Evolutionary conservation across 2,329 filamentous ascomycete genomes (phyloP).

Genomic region (Penicillium sp.): DNA sequence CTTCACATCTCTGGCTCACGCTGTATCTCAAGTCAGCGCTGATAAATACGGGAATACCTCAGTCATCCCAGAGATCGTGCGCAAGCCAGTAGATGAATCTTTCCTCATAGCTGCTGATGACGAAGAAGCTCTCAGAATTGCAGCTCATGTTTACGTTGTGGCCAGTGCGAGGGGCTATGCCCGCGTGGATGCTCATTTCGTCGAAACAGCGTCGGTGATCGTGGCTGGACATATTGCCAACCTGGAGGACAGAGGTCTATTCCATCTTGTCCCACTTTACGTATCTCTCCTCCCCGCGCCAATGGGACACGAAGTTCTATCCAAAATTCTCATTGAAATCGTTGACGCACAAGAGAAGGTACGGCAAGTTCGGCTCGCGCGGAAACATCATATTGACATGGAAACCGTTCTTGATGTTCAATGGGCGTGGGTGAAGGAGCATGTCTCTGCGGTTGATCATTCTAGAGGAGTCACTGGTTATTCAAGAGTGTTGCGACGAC

Average conservation of each 20-base stretch:
- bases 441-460: constrained; percentile 35
- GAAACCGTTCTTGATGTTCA: constrained; percentile 71
- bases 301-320: constrained; percentile 68
- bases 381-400: constrained; percentile 69
- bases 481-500: constrained; percentile 51
- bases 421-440: constrained; percentile 45
- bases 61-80: constrained; percentile 41
- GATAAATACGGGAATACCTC: constrained; percentile 26
- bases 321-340: constrained; percentile 72
- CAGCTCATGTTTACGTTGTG: constrained; percentile 65
- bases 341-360: constrained; percentile 63
- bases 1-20: constrained; percentile 41
- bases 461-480: constrained; percentile 30
- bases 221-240: constrained; percentile 79
- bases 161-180: constrained; percentile 59
- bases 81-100: constrained; percentile 54
- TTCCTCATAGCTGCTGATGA: constrained; percentile 41
- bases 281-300: constrained; percentile 70
- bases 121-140: constrained; percentile 64
- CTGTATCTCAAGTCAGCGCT: constrained; percentile 36
- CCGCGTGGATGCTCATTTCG: constrained; percentile 50
- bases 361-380: constrained; percentile 70
- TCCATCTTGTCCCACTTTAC: constrained; percentile 81
- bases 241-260: constrained; percentile 67
- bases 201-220: constrained; percentile 62